Evolutionary conservation across 768 basidiomycete genomes (phyloP).

Genomic region (Cystobasidium tubakii): DNA sequence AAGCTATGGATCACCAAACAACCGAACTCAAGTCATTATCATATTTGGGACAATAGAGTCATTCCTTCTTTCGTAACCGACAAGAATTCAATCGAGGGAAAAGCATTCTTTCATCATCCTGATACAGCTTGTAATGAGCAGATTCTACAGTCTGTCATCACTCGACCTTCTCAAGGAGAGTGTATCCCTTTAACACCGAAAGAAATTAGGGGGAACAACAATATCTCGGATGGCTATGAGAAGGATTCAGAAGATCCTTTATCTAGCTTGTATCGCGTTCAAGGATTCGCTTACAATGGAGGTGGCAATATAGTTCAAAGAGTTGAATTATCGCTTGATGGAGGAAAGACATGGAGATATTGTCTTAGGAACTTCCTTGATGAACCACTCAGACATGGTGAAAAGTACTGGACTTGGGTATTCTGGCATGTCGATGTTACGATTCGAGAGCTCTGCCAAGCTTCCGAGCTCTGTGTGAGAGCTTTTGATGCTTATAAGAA

Average conservation of each 20-base stretch:
- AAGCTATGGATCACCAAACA: background rate
- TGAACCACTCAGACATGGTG: conserved; percentile 6
- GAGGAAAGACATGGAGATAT: conserved; percentile 5
- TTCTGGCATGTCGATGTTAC: conserved; percentile 16
- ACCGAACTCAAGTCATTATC: conserved; percentile 4
- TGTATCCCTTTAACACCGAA: conserved; percentile 4
- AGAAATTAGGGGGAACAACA: background rate
- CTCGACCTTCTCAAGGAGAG: conserved; percentile 10
- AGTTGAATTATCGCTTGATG: conserved; percentile 23
- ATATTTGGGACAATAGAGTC: conserved; percentile 17
- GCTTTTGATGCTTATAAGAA: conserved; percentile 19
- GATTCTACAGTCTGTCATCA: conserved; percentile 4
- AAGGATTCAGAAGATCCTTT: background rate
- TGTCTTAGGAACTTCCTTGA: background rate
- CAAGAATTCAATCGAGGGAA: conserved; percentile 24
- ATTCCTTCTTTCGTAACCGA: background rate
- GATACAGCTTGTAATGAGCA: conserved; percentile 15
- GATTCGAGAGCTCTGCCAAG: conserved; percentile 4
- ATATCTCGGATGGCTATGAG: background rate
- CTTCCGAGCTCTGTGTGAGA: background rate
- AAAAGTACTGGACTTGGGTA: conserved; percentile 21
- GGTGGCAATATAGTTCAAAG: conserved; percentile 6
- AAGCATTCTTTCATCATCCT: conserved; percentile 14
- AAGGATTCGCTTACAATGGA: conserved; percentile 20
- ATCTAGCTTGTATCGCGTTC: conserved; percentile 6